Evolutionary conservation across 2,329 filamentous ascomycete genomes (phyloP), one percentile per base, ranked within the genome.

Genomic region (Xylariaceae sp.): DNA sequence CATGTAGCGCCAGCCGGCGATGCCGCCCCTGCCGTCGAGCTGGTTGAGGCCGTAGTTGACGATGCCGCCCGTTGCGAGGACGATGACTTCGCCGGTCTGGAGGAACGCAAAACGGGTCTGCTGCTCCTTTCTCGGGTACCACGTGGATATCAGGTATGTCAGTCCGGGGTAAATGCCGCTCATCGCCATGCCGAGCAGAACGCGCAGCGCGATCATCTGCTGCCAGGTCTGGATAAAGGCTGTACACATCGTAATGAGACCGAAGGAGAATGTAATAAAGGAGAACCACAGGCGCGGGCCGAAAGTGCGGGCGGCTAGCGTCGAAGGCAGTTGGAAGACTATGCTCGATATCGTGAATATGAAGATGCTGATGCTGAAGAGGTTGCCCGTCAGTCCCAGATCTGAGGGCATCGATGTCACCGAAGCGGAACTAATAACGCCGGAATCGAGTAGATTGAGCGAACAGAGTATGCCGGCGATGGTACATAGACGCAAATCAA

Each of bases 381-480:
- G 79, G 60, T 87, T 84, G 20, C 87, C 87, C 42, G 83, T 79
- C 12, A 90, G 75, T 16, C 81, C 79, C 42, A 90, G 76, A 65
- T 90, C 87, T 10, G 74, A 67, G 45, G 86, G 78, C 83, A 90
- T 88, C 21, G 80, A 85, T 0, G 88, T 90, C 9, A 90, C 87
- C 1, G 86, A 85, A 0, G 87, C 88, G 6, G 82, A 86, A 1
- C 84, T 87, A 54, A 90, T 86, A 63, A 90, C 87, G 41, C 86
- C 87, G 47, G 82, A 85, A 73, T 90, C 88, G 14, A 90, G 77
- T 12, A 91, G 75, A 68, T 90, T 87, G 55, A 90, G 77, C 60
- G 82, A 85, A 73, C 86, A 89, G 2, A 90, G 74, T n/a, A 90
- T 79, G 1, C 87, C 87, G 1, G 87, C 87, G 60, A 91, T 89